These are phyloP conservation scores for Lolium perenne DNA, from an alignment of 176 grass and related monocot species.

Conservation along the genomic window DNA sequence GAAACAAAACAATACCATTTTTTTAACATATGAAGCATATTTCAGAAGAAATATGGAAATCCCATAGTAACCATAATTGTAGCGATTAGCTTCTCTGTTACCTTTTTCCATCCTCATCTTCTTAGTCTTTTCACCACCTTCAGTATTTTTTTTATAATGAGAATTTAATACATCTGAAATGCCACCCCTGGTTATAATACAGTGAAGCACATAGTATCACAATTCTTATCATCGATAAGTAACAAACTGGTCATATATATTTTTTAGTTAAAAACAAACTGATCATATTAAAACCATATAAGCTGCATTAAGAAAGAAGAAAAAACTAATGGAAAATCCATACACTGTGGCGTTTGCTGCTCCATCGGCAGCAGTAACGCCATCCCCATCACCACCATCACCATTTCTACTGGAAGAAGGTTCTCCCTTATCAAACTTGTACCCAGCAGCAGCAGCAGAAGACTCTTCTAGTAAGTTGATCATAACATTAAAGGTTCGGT, in stretches of 20 bases:
- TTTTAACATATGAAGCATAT: neutral
- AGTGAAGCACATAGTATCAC: neutral
- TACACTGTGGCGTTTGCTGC: conserved; percentile 8
- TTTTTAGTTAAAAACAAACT: too few species aligned
- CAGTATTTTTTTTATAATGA: neutral
- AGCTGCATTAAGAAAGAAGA: conserved; percentile 10
- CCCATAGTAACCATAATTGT: neutral
- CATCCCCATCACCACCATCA: neutral
- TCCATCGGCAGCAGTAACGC: neutral
- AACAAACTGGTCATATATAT: neutral
- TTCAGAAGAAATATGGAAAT: neutral
- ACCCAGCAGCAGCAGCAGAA: conserved; percentile 8
- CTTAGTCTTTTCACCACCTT: neutral
- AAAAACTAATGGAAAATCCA: neutral
- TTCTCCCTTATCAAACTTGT: conserved; percentile 3
- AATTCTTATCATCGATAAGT: conserved; percentile 2
- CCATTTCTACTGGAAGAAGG: neutral
- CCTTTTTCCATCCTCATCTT: neutral
- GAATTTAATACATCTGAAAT: neutral
- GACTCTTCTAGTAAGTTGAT: neutral
- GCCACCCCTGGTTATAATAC: neutral
- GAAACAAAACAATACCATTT: neutral
- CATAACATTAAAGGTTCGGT: conserved; percentile 1
- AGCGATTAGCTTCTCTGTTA: neutral
- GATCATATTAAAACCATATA: neutral